A percentile compares a stretch with the other conserved stretches of the same genome.
phyloP scores from a whole-genome alignment of 495 filamentous ascomycete genomes.

The Daldinia loculata region DNA sequence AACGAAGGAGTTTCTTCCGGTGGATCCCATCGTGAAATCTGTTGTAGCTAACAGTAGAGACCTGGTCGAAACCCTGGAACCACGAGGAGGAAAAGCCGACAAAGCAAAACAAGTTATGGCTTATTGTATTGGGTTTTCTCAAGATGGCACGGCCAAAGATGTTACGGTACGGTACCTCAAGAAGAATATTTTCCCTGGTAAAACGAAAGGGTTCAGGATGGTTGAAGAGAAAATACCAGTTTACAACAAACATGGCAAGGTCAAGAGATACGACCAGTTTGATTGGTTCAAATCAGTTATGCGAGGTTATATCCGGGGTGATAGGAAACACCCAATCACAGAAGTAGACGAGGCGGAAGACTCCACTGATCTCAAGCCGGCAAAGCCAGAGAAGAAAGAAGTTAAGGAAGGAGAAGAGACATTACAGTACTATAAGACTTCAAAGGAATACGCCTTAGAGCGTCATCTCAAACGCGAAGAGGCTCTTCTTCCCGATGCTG shows the following conservation, averaged over 20 bases:
- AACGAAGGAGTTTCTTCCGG: constrained; percentile 77
- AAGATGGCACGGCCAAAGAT: constrained; percentile 91
- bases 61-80: constrained; percentile 78
- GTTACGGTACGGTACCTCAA: constrained; percentile 93
- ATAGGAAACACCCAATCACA: constrained; percentile 62
- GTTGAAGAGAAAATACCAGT: constrained; percentile 79
- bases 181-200: constrained; percentile 82
- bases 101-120: constrained; percentile 88
- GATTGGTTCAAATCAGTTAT: constrained; percentile 90
- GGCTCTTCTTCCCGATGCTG: constrained; percentile 74
- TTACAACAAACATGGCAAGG: constrained; percentile 74
- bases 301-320: constrained; percentile 72
- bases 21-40: constrained; percentile 78
- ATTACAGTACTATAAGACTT: constrained; percentile 85
- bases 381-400: constrained; percentile 75
- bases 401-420: constrained; percentile 79
- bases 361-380: constrained; percentile 73
- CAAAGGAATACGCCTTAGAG: constrained; percentile 82
- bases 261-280: constrained; percentile 72
- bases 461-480: constrained; percentile 93
- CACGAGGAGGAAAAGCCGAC: constrained; percentile 80
- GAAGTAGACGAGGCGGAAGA: constrained; percentile 82
- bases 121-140: constrained; percentile 87
- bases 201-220: constrained; percentile 86
- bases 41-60: constrained; percentile 73